Evolutionary conservation across 1,284 basidiomycete genomes (phyloP).

Genomic region (Rhodotorula sp.): DNA sequence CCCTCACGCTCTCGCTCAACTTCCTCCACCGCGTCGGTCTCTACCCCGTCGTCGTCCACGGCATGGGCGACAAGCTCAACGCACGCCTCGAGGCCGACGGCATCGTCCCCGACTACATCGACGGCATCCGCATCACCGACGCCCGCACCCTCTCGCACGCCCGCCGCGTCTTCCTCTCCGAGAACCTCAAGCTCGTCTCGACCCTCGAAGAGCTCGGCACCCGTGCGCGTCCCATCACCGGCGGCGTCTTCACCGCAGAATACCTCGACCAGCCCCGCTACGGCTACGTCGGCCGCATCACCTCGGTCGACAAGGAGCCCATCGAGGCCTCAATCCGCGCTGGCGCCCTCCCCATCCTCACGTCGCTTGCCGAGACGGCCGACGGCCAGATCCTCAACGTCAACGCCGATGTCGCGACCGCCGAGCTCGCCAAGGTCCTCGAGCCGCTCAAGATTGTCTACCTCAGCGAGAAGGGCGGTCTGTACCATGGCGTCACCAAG

Average conservation of each 20-base stretch:
- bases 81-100: slow-evolving; percentile 86
- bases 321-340: slow-evolving; percentile 92
- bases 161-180: slow-evolving; percentile 91
- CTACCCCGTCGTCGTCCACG: slow-evolving; percentile 91
- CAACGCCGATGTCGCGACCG: slow-evolving; percentile 94
- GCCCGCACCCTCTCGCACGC: slow-evolving; percentile 89
- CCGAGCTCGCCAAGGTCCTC: slow-evolving; percentile 91
- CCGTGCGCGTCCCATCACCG: slow-evolving; percentile 90
- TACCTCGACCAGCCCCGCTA: slow-evolving; percentile 93
- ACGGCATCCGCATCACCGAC: slow-evolving; percentile 92
- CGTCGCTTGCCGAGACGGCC: slow-evolving; percentile 82
- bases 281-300: slow-evolving; percentile 91
- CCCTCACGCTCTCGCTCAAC: slow-evolving; percentile 86
- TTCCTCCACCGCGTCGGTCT: slow-evolving; percentile 92
- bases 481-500: slow-evolving; percentile 95
- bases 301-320: slow-evolving; percentile 87
- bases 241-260: slow-evolving; percentile 91
- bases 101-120: slow-evolving; percentile 89
- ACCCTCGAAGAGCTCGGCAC: slow-evolving; percentile 90
- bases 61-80: slow-evolving; percentile 68
- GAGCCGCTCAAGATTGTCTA: slow-evolving; percentile 99
- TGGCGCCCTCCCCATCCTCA: slow-evolving; percentile 89
- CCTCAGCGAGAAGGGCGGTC: slow-evolving; percentile 95
- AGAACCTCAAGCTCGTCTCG: slow-evolving; percentile 87
- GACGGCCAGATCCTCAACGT: slow-evolving; percentile 96